A percentile compares a stretch with the other conserved stretches of the same genome.
phyloP scores from a whole-genome alignment of 352 stramenopile species.

The Pythium aquatile region DNA sequence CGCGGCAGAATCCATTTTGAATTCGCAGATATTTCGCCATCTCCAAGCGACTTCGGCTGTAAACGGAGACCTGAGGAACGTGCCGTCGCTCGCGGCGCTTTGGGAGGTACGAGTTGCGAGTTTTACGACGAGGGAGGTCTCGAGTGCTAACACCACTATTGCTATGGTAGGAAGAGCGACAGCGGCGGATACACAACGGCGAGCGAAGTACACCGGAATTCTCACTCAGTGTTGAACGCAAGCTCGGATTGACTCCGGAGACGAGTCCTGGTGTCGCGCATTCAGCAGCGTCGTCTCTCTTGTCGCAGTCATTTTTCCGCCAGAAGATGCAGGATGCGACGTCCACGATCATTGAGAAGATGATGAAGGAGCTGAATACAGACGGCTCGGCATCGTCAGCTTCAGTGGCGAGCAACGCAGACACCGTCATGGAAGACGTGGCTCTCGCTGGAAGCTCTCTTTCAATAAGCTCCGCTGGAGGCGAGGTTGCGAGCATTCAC shows the following conservation, averaged over 20 bases:
- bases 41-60: slow-evolving; percentile 44
- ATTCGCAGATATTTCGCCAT: slow-evolving; percentile 43
- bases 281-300: slow-evolving; percentile 44
- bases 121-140: background rate
- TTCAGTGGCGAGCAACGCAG: background rate
- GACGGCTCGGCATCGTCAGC: background rate
- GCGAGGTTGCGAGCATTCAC: slow-evolving; percentile 10
- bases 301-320: slow-evolving; percentile 83
- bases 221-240: slow-evolving; percentile 56
- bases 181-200: slow-evolving; percentile 48
- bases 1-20: slow-evolving; percentile 63
- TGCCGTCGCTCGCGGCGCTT: slow-evolving; percentile 77
- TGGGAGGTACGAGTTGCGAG: slow-evolving; percentile 56
- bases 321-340: slow-evolving; percentile 76
- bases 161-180: slow-evolving; percentile 59
- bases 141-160: background rate
- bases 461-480: background rate
- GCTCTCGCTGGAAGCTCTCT: slow-evolving; percentile 3
- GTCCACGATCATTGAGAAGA: slow-evolving; percentile 45
- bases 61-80: slow-evolving; percentile 49
- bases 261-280: slow-evolving; percentile 13
- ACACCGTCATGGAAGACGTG: slow-evolving; percentile 10
- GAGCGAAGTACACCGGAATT: slow-evolving; percentile 46
- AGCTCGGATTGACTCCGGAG: slow-evolving; percentile 21
- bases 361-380: slow-evolving; percentile 29